phyloP scores from a whole-genome alignment of 495 filamentous ascomycete species.

The Penicilliopsis zonata region DNA sequence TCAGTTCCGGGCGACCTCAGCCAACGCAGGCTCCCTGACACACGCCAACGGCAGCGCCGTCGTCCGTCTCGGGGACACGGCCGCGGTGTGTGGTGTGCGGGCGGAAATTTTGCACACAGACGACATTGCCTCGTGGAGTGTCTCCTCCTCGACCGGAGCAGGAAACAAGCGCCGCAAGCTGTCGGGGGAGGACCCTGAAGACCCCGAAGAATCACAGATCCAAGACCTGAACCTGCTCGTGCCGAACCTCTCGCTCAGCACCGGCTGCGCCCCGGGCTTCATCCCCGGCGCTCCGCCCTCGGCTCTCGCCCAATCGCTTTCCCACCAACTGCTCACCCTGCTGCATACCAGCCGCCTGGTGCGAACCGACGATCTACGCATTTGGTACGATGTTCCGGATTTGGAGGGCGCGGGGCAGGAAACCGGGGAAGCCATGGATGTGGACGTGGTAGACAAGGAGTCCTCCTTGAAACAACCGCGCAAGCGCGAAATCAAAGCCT shows the following conservation, averaged over 20 bases:
- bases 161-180: conserved; percentile 21
- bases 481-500: conserved; percentile 55
- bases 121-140: conserved; percentile 54
- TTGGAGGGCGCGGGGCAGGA: conserved; percentile 24
- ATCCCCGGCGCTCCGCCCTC: conserved; percentile 74
- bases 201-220: conserved; percentile 42
- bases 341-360: conserved; percentile 58
- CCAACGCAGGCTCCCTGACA: conserved; percentile 70
- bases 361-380: conserved; percentile 46
- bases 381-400: conserved; percentile 50
- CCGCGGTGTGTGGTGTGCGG: conserved; percentile 81
- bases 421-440: conserved; percentile 33
- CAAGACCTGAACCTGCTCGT: conserved; percentile 62
- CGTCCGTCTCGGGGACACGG: conserved; percentile 77
- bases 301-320: conserved; percentile 68
- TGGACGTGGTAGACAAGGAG: conserved; percentile 16
- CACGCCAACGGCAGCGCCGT: conserved; percentile 85
- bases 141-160: conserved; percentile 15
- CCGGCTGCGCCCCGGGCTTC: conserved; percentile 76
- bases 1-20: conserved; percentile 53
- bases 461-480: conserved; percentile 4
- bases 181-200: conserved; percentile 11
- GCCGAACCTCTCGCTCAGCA: conserved; percentile 82
- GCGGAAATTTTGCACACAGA: conserved; percentile 69
- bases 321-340: conserved; percentile 62